Evolutionary conservation across 176 grass and related monocot species (phyloP).

Genomic region (Themeda triandra): DNA sequence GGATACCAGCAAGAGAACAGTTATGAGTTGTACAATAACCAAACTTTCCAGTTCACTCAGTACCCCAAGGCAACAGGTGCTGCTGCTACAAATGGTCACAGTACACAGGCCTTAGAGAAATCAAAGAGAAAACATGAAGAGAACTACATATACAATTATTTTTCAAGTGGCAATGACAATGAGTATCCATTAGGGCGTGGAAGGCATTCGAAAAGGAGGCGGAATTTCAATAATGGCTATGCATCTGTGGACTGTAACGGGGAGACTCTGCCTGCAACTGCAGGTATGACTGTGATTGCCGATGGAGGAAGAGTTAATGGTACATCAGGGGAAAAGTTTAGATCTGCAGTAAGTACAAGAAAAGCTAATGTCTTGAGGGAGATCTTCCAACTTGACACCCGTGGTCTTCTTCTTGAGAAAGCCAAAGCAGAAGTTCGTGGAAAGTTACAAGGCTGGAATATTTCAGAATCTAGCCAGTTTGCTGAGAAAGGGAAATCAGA

Average conservation of each 20-base stretch:
- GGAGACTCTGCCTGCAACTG: background rate
- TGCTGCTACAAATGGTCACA: slow-evolving; percentile 29
- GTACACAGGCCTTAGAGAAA: slow-evolving; percentile 14
- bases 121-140: slow-evolving; percentile 54
- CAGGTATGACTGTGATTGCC: background rate
- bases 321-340: slow-evolving; percentile 25
- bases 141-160: slow-evolving; percentile 41
- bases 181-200: slow-evolving; percentile 33
- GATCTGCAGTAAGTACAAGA: slow-evolving; percentile 32
- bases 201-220: slow-evolving; percentile 43
- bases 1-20: slow-evolving; percentile 39
- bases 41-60: slow-evolving; percentile 58
- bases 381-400: slow-evolving; percentile 50
- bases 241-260: background rate
- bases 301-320: slow-evolving; percentile 32
- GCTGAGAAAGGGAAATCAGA: slow-evolving; percentile 3
- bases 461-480: slow-evolving; percentile 17
- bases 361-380: slow-evolving; percentile 55
- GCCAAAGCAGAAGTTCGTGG: slow-evolving; percentile 32
- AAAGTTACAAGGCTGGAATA: slow-evolving; percentile 43
- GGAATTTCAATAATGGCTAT: slow-evolving; percentile 23
- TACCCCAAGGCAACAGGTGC: slow-evolving; percentile 25
- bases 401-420: slow-evolving; percentile 44
- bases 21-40: slow-evolving; percentile 59
- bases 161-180: slow-evolving; percentile 38